A percentile compares a stretch with the other conserved stretches of the same genome.
Evolutionary conservation across 2,329 filamentous ascomycete genomes (phyloP).

Genomic region (Niveomyces coronatus): DNA sequence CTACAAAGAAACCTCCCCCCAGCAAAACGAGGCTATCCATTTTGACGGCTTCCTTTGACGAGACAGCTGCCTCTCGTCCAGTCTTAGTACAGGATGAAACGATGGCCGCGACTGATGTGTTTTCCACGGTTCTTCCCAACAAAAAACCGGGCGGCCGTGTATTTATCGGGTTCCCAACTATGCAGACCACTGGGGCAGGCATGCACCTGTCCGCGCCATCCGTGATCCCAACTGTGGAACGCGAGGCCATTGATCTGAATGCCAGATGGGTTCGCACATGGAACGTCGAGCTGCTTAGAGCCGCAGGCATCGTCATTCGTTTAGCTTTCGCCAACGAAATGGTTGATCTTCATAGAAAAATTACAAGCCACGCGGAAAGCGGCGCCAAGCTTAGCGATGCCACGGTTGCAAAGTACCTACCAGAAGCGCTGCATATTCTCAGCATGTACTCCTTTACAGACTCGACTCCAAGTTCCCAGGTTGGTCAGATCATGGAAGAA

Average conservation of each 20-base stretch:
- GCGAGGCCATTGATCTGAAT: conserved; percentile 94
- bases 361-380: conserved; percentile 36
- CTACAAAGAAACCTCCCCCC: conserved; percentile 93
- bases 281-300: conserved; percentile 89
- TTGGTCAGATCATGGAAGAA: conserved; percentile 83
- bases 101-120: conserved; percentile 62
- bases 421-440: conserved; percentile 71
- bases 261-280: conserved; percentile 89
- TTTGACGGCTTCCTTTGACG: conserved; percentile 83
- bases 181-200: conserved; percentile 88
- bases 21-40: conserved; percentile 79
- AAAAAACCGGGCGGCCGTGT: conserved; percentile 75
- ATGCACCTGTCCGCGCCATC: conserved; percentile 94
- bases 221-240: conserved; percentile 92
- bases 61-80: conserved; percentile 55
- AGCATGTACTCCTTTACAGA: conserved; percentile 83
- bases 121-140: conserved; percentile 79
- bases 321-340: conserved; percentile 86
- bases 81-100: conserved; percentile 31
- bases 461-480: conserved; percentile 76
- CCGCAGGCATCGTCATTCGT: conserved; percentile 80
- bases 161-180: conserved; percentile 96
- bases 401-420: conserved; percentile 57
- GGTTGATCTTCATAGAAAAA: conserved; percentile 56
- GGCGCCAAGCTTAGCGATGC: conserved; percentile 47